Base-by-base conservation (phyloP, 495 filamentous ascomycete genomes). In the Aspergillus mulundensis region DNA sequence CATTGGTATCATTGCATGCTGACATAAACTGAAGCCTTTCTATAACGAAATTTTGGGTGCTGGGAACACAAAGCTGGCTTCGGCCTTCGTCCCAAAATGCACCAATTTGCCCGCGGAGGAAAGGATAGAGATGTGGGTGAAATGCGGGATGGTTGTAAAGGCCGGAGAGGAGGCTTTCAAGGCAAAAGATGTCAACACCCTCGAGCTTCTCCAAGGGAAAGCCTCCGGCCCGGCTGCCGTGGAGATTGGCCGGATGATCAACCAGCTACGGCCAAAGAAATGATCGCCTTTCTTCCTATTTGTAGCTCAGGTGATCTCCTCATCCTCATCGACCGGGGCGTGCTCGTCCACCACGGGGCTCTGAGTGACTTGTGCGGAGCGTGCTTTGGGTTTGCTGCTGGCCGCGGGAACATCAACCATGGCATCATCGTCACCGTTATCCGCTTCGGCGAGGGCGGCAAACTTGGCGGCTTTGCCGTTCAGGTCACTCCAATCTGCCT, bases 101-200 rank as follows among this genome's bases (percentile, higher is more conserved):
- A 84, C 82, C 44, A 72, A 72, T 39, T 60, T 86, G 40, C 75
- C 79, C 19, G 74, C 80, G 10, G 78, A 82, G 46, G 87, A 91
- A 54, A 76, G 86, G 30, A 84, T 96, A 50, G 85, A 89, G 64
- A 96, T 97, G 94, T 97, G 90, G 82, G 83, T 95, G 60, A 96
- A 95, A 72, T 97, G 95, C 68, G 92, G 91, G 21, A 84, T 95
- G 84, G 78, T 91, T 24, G 83, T 87, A 20, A 90, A 91, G 74
- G 94, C 95, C 11, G 95, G 86, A 15, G 91, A 97, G 71, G 94
- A 97, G 73, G 91, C 94, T 34, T 80, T 90, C 39, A 88, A 84
- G 76, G 77, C 78, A 50, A 96, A 88, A 71, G 90, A 97, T 69
- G 67, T 84, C 50, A 84, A 85, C 60, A 73, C 83, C 2, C 77